Evolutionary conservation across 345 rosid species (phyloP).

Genomic region (Eucalyptus dawsonii): DNA sequence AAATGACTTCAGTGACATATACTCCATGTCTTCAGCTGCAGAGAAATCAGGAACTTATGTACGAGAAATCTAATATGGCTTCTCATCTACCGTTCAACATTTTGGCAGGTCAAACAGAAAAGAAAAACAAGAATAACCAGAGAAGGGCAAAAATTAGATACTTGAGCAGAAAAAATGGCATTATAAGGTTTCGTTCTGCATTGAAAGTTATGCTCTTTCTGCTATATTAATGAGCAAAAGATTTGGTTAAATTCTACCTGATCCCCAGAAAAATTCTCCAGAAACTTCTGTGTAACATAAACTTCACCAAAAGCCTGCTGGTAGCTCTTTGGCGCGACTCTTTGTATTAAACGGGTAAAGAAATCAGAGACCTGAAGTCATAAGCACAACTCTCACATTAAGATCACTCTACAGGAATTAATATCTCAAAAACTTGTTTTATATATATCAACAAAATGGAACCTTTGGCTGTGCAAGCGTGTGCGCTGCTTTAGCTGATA

Average conservation of each 20-base stretch:
- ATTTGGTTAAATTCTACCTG: constrained; percentile 38
- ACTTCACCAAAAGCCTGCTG: constrained; percentile 93
- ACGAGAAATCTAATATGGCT: neutral
- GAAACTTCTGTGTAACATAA: constrained; percentile 58
- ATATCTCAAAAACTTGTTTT: neutral
- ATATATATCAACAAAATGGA: neutral
- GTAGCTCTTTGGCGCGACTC: constrained; percentile 95
- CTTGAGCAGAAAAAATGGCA: neutral
- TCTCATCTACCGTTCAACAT: neutral
- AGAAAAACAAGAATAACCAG: neutral
- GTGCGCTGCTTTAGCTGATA: constrained; percentile 77
- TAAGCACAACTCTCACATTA: neutral
- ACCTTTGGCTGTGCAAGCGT: constrained; percentile 90
- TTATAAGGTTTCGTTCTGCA: neutral
- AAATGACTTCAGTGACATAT: neutral
- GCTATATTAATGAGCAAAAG: neutral
- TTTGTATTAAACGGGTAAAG: constrained; percentile 80
- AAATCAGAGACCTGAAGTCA: constrained; percentile 67
- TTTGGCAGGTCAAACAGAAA: neutral
- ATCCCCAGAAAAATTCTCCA: constrained; percentile 87
- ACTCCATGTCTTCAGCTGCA: neutral
- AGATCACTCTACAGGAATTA: neutral
- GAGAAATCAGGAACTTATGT: neutral
- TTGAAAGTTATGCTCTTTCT: neutral
- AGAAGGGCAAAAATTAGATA: neutral